A percentile compares a stretch with the other conserved stretches of the same genome.
Conservation (phyloP, 768 basidiomycete species). For the Macrolepiota albuminosa region DNA sequence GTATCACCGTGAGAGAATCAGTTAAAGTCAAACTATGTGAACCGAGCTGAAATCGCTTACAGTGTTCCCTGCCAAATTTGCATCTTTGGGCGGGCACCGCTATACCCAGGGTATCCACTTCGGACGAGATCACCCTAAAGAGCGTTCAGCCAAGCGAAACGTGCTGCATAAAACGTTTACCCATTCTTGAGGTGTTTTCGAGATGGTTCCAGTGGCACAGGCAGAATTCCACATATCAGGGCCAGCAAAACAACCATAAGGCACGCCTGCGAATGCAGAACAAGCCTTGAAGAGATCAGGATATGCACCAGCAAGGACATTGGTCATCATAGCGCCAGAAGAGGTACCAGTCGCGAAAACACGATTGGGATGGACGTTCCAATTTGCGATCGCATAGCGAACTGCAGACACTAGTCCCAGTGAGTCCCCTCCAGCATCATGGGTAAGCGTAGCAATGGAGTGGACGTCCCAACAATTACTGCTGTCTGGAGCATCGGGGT, state of each 20-base stretch:
- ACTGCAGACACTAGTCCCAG: constrained; percentile 43
- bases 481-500: constrained; percentile 34
- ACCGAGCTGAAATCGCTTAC: constrained; percentile 5
- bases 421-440: constrained; percentile 53
- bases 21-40: background rate
- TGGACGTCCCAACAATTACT: constrained; percentile 53
- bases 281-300: constrained; percentile 51
- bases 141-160: background rate
- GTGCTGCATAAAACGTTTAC: constrained; percentile 17
- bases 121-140: constrained; percentile 38
- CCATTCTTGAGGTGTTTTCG: constrained; percentile 44
- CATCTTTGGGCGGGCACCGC: constrained; percentile 44
- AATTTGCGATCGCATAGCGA: constrained; percentile 43
- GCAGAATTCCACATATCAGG: constrained; percentile 41
- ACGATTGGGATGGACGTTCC: constrained; percentile 36
- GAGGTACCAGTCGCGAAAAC: constrained; percentile 50
- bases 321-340: constrained; percentile 60
- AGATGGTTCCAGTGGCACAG: constrained; percentile 39
- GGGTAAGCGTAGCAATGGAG: constrained; percentile 46
- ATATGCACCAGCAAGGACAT: constrained; percentile 48
- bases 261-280: constrained; percentile 45
- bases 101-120: constrained; percentile 46
- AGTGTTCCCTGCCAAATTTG: constrained; percentile 52
- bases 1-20: constrained; percentile 31
- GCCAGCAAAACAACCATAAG: constrained; percentile 50